Conservation (phyloP, 2,329 filamentous ascomycete genomes). For the Epichloe aotearoae region DNA sequence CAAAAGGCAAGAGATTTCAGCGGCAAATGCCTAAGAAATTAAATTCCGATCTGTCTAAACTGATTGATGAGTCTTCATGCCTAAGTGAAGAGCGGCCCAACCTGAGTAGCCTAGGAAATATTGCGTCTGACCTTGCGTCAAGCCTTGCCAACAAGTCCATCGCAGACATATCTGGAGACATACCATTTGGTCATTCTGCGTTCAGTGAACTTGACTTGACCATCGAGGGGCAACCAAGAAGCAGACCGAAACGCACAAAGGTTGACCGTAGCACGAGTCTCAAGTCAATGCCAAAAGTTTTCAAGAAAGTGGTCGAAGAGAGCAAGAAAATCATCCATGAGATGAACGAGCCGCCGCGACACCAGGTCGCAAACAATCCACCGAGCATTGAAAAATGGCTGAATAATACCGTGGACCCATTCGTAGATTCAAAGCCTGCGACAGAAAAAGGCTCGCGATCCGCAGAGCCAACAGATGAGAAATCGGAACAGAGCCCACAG, state of each 20-base stretch:
- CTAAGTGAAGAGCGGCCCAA: constrained; percentile 17
- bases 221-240: constrained; percentile 31
- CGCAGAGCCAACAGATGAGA: not conserved
- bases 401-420: constrained; percentile 48
- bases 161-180: constrained; percentile 42
- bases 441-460: not conserved
- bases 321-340: constrained; percentile 54
- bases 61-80: constrained; percentile 16
- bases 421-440: constrained; percentile 30
- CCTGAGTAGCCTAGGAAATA: constrained; percentile 13
- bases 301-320: constrained; percentile 51
- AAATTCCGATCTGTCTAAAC: constrained; percentile 10
- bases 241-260: constrained; percentile 28
- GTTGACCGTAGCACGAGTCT: constrained; percentile 43
- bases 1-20: constrained; percentile 19
- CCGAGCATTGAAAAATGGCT: constrained; percentile 55
- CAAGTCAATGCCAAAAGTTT: constrained; percentile 46
- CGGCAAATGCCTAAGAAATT: constrained; percentile 16
- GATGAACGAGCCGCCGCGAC: constrained; percentile 40
- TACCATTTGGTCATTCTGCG: constrained; percentile 52
- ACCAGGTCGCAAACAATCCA: constrained; percentile 38
- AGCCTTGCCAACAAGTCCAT: constrained; percentile 36
- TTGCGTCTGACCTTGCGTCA: constrained; percentile 21
- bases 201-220: constrained; percentile 51
- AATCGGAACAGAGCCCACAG: not conserved